Conservation (phyloP, 345 rosid genomes). For the Alliaria petiolata region DNA sequence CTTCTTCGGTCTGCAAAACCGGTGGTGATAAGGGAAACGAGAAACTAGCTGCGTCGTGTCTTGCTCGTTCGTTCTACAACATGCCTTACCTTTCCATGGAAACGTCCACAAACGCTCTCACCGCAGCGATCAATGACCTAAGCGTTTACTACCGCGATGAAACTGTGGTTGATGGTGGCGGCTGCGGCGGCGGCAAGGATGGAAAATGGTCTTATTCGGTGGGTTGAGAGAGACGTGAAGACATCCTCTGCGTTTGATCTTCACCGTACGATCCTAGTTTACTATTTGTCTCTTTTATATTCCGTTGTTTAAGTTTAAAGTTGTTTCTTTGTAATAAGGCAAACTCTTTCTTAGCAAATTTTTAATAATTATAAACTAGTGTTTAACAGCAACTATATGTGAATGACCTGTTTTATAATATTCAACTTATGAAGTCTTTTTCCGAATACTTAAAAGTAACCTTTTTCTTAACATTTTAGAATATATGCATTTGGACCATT, state of each 20-base stretch:
- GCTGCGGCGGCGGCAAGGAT: conserved; percentile 41
- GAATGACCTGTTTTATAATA: background rate
- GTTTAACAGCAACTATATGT: background rate
- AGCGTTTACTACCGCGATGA: conserved; percentile 58
- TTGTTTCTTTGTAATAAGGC: conserved; percentile 22
- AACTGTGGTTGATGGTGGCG: conserved; percentile 33
- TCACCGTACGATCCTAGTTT: conserved; percentile 10
- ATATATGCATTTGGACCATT: conserved; percentile 7
- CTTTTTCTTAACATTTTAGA: background rate
- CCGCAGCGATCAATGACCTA: conserved; percentile 48
- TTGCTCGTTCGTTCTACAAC: conserved; percentile 69
- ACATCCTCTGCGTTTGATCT: background rate
- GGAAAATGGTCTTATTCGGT: conserved; percentile 72
- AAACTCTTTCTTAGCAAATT: background rate
- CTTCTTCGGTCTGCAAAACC: conserved; percentile 28
- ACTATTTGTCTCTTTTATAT: background rate
- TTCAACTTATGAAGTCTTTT: background rate
- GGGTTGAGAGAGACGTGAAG: conserved; percentile 40
- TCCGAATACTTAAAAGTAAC: background rate
- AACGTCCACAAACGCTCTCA: conserved; percentile 52
- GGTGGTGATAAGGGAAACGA: conserved; percentile 33
- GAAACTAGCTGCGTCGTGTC: conserved; percentile 41
- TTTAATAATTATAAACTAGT: background rate
- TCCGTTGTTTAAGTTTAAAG: background rate
- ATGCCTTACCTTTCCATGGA: conserved; percentile 73